Percentiles rank a stretch among this genome's conserved stretches.
Evolutionary conservation across 495 filamentous ascomycete species (phyloP).

Genomic region (Schizothecium vesticola): DNA sequence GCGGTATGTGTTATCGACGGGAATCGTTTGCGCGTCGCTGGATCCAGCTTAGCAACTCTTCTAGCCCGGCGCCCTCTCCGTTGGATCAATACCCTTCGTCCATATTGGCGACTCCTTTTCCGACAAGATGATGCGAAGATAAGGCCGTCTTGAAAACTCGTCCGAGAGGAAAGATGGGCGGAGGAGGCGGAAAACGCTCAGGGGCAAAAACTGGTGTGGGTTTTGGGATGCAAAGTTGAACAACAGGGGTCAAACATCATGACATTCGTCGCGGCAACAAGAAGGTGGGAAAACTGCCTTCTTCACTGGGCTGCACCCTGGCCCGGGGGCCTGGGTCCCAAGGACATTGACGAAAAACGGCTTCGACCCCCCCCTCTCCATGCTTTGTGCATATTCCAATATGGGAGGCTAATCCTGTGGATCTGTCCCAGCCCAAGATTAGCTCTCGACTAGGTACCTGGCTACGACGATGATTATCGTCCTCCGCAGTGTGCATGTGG

Average conservation of each 20-base stretch:
- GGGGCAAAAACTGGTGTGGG: neutral
- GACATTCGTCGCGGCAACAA: neutral
- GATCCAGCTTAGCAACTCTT: slow-evolving; percentile 18
- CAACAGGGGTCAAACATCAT: neutral
- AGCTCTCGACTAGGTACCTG: slow-evolving; percentile 20
- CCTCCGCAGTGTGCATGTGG: neutral
- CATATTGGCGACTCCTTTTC: slow-evolving; percentile 13
- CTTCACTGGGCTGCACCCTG: neutral
- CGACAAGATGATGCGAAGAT: neutral
- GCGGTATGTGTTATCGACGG: slow-evolving; percentile 55
- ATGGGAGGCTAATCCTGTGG: neutral
- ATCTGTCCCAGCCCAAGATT: slow-evolving; percentile 18
- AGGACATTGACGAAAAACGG: neutral
- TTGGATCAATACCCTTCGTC: slow-evolving; percentile 24
- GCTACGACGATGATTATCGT: slow-evolving; percentile 2
- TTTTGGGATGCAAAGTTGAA: slow-evolving; percentile 4
- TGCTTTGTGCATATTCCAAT: neutral
- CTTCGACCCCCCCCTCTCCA: neutral
- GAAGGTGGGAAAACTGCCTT: neutral
- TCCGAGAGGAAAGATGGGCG: neutral
- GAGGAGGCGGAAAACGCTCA: neutral
- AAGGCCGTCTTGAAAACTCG: neutral
- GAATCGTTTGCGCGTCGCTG: slow-evolving; percentile 36
- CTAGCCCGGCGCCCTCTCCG: neutral
- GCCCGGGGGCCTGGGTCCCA: neutral